These are phyloP conservation scores for Gossypium gossypioides DNA, from an alignment of 441 rosid genomes.

Conservation along the genomic window DNA sequence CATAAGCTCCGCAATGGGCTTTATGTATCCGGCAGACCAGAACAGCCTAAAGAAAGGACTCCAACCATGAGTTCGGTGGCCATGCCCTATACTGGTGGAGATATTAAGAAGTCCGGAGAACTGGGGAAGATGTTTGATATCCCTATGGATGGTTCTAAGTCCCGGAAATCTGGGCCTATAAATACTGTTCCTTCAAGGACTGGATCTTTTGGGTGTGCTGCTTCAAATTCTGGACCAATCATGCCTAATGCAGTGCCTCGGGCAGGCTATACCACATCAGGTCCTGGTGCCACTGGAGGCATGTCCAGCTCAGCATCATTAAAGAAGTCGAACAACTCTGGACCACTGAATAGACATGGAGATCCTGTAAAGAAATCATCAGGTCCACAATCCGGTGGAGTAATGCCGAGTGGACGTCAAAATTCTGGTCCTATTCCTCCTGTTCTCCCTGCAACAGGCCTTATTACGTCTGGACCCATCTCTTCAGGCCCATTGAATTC, in stretches of 20 bases:
- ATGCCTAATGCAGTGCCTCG: slow-evolving; percentile 64
- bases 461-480: slow-evolving; percentile 86
- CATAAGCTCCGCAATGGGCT: slow-evolving; percentile 93
- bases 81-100: slow-evolving; percentile 95
- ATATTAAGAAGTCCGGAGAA: slow-evolving; percentile 84
- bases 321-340: slow-evolving; percentile 68
- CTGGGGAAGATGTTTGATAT: slow-evolving; percentile 92
- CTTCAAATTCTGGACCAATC: slow-evolving; percentile 71
- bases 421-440: slow-evolving; percentile 78
- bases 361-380: slow-evolving; percentile 79
- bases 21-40: slow-evolving; percentile 88
- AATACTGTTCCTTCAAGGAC: slow-evolving; percentile 70
- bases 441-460: slow-evolving; percentile 80
- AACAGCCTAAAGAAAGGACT: slow-evolving; percentile 85
- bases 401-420: slow-evolving; percentile 66
- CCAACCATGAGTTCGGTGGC: slow-evolving; percentile 91
- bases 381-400: slow-evolving; percentile 91
- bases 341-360: slow-evolving; percentile 86
- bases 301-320: slow-evolving; percentile 36
- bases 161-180: slow-evolving; percentile 92
- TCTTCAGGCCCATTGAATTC: slow-evolving; percentile 75
- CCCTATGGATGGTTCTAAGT: slow-evolving; percentile 63
- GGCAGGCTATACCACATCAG: slow-evolving; percentile 48
- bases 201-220: slow-evolving; percentile 85
- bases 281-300: slow-evolving; percentile 48